These are phyloP conservation scores for Xylaria sp. DNA, from an alignment of 2,329 filamentous ascomycete genomes.

Conservation along the genomic window DNA sequence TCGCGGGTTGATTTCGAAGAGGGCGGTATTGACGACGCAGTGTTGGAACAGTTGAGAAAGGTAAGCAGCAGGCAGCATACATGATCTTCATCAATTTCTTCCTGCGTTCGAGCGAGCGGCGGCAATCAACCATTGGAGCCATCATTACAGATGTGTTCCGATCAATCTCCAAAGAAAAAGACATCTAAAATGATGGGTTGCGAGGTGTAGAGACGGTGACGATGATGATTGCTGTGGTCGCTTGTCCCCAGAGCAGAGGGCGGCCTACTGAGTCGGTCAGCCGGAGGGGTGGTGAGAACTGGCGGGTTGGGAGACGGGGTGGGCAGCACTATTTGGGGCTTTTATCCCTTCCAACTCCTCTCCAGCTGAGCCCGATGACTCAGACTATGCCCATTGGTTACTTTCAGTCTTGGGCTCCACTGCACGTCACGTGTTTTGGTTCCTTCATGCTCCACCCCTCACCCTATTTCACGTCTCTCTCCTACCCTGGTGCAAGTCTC, in stretches of 20 bases:
- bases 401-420: not conserved
- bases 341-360: constrained; percentile 50
- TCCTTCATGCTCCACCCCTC: constrained; percentile 22
- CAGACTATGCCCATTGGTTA: constrained; percentile 35
- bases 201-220: not conserved
- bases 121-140: not conserved
- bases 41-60: constrained; percentile 84
- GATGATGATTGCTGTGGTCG: constrained; percentile 16
- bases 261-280: constrained; percentile 33
- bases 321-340: constrained; percentile 61
- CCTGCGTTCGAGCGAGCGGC: constrained; percentile 1
- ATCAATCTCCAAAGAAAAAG: not conserved
- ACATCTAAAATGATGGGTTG: not conserved
- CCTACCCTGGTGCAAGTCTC: constrained; percentile 15
- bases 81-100: not conserved
- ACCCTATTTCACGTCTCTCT: constrained; percentile 15
- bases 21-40: constrained; percentile 85
- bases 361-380: constrained; percentile 35
- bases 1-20: constrained; percentile 97
- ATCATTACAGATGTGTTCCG: not conserved
- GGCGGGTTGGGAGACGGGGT: constrained; percentile 51
- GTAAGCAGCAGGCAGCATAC: constrained; percentile 72
- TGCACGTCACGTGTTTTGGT: constrained; percentile 34
- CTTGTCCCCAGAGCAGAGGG: constrained; percentile 21
- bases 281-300: constrained; percentile 47